These are phyloP conservation scores for Solanum microdontum DNA, from an alignment of 257 asterid species.

Conservation along the genomic window DNA sequence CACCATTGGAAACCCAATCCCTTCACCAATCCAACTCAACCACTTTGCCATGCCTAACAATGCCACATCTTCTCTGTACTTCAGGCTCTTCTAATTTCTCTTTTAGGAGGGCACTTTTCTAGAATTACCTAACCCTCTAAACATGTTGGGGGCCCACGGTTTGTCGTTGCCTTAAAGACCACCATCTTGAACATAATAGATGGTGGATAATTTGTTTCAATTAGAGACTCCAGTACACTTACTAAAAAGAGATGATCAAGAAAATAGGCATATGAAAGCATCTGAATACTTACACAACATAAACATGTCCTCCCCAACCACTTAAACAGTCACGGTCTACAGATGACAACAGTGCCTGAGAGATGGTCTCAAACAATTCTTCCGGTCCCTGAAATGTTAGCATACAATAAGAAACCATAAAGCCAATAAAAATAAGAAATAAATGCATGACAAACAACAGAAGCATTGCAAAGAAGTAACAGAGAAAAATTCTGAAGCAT, in stretches of 20 bases:
- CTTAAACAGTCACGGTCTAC: conserved; percentile 95
- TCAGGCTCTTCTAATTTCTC: not conserved
- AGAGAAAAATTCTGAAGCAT: not conserved
- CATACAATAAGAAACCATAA: not conserved
- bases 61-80: not conserved
- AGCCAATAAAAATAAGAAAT: not conserved
- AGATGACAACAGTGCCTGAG: conserved; percentile 81
- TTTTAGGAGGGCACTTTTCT: not conserved
- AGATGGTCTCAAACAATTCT: conserved; percentile 85
- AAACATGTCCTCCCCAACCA: conserved; percentile 99
- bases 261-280: not conserved
- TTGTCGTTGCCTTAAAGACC: not conserved
- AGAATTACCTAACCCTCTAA: not conserved
- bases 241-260: not conserved
- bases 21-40: not conserved
- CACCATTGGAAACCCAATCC: not conserved
- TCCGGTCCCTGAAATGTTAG: conserved; percentile 53
- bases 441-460: not conserved
- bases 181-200: not conserved
- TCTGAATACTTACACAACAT: conserved; percentile 59
- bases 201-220: not conserved
- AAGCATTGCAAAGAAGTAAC: not conserved
- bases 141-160: not conserved
- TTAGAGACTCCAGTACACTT: not conserved
- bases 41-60: not conserved